phyloP scores from a whole-genome alignment of 345 rosid genomes.

The Xanthoceras sorbifolium region DNA sequence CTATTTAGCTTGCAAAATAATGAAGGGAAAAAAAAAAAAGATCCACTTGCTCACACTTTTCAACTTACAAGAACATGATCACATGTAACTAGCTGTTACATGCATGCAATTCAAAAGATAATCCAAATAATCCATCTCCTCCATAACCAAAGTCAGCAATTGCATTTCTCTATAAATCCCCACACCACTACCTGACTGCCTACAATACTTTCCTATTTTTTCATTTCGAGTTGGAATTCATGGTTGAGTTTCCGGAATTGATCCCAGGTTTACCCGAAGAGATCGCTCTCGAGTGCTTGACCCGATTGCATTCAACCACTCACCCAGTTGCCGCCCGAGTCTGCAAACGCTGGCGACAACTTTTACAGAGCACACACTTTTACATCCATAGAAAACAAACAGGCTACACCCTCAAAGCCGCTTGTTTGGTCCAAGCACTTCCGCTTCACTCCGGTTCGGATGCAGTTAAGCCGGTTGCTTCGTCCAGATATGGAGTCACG shows the following conservation, averaged over 20 bases:
- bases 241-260: constrained; percentile 23
- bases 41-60: too few relatives aligned
- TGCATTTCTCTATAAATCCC: too few relatives aligned
- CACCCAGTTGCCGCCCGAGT: constrained; percentile 41
- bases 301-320: constrained; percentile 39
- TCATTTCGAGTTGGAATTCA: background rate
- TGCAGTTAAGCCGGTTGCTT: constrained; percentile 20
- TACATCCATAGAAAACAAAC: constrained; percentile 34
- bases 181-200: too few relatives aligned
- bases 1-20: too few relatives aligned
- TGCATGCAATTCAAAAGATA: too few relatives aligned
- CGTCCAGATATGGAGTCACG: constrained; percentile 33
- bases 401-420: constrained; percentile 32
- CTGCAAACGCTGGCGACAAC: constrained; percentile 41
- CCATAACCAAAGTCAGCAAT: too few relatives aligned
- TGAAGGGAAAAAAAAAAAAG: too few relatives aligned
- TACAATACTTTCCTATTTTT: too few relatives aligned
- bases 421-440: constrained; percentile 40
- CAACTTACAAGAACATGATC: too few relatives aligned
- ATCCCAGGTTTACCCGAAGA: constrained; percentile 51
- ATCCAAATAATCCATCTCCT: too few relatives aligned
- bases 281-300: constrained; percentile 44
- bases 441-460: constrained; percentile 1
- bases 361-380: constrained; percentile 35
- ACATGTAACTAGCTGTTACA: too few relatives aligned